Conservation (phyloP, 2,329 filamentous ascomycete species). For the Penicillium digitatum region DNA sequence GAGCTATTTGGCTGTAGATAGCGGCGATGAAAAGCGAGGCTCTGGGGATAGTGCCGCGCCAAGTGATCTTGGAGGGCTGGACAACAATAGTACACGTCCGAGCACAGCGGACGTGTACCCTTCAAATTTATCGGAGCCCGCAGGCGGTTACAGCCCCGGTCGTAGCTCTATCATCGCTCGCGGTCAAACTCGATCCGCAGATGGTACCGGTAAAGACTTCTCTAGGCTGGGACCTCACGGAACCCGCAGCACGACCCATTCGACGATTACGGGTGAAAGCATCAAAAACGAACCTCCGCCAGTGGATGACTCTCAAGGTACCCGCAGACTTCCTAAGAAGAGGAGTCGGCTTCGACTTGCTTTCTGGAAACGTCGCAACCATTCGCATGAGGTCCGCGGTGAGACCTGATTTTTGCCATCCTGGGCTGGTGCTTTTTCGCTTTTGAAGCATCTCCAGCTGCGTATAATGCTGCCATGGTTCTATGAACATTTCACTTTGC, state of each 20-base stretch:
- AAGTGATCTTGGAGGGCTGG: slow-evolving; percentile 31
- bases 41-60: slow-evolving; percentile 27
- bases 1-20: slow-evolving; percentile 42
- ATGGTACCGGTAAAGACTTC: slow-evolving; percentile 25
- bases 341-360: slow-evolving; percentile 41
- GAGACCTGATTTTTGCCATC: slow-evolving; percentile 26
- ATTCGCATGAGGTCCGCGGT: slow-evolving; percentile 32
- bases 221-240: slow-evolving; percentile 21
- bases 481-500: slow-evolving; percentile 26
- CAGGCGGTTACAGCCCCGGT: slow-evolving; percentile 22
- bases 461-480: slow-evolving; percentile 24
- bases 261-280: slow-evolving; percentile 28
- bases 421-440: slow-evolving; percentile 7
- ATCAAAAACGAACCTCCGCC: slow-evolving; percentile 23
- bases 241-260: slow-evolving; percentile 28
- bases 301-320: slow-evolving; percentile 22
- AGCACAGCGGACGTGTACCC: slow-evolving; percentile 30
- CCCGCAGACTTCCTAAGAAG: slow-evolving; percentile 34
- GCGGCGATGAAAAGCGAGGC: slow-evolving; percentile 37
- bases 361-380: slow-evolving; percentile 40
- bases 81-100: slow-evolving; percentile 28
- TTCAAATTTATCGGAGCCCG: slow-evolving; percentile 18
- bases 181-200: slow-evolving; percentile 16
- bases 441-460: slow-evolving; percentile 6
- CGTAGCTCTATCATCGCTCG: slow-evolving; percentile 20